These are phyloP conservation scores for Gnetum montanum DNA, from an alignment of 75 land plant species.

Conservation along the genomic window DNA sequence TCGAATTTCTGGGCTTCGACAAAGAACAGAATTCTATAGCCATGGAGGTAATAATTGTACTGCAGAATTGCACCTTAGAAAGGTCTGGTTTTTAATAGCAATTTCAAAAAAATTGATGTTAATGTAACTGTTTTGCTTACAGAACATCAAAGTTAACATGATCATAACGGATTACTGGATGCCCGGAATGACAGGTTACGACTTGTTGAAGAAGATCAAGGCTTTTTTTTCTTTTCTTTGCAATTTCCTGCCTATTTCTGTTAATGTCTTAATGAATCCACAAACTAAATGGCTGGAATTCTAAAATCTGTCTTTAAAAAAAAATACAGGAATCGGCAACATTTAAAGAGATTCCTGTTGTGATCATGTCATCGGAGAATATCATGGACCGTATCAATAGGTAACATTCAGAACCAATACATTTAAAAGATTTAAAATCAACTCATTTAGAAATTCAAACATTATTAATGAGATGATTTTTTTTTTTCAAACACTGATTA, in stretches of 20 bases:
- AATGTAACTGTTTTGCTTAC: too few species aligned
- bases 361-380: slow-evolving; percentile 79
- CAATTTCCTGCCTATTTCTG: too few species aligned
- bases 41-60: slow-evolving; percentile 4
- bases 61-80: too few species aligned
- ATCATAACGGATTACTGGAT: slow-evolving; percentile 49
- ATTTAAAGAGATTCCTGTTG: slow-evolving; percentile 60
- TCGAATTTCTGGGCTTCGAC: slow-evolving; percentile 42
- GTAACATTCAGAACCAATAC: slow-evolving; percentile 12
- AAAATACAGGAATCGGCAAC: slow-evolving; percentile 37
- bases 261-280: too few species aligned
- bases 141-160: slow-evolving; percentile 26
- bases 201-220: slow-evolving; percentile 45
- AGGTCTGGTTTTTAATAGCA: too few species aligned
- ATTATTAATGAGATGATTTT: not conserved
- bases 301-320: not conserved
- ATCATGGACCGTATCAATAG: slow-evolving; percentile 50
- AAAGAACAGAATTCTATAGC: not conserved
- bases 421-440: not conserved
- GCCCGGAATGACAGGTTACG: slow-evolving; percentile 57
- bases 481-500: slow-evolving; percentile 2
- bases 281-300: too few species aligned
- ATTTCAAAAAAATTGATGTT: too few species aligned
- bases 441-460: not conserved
- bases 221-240: slow-evolving; percentile 8